phyloP scores from a whole-genome alignment of 2,329 filamentous ascomycete species.

The Ampelomyces quisqualis region DNA sequence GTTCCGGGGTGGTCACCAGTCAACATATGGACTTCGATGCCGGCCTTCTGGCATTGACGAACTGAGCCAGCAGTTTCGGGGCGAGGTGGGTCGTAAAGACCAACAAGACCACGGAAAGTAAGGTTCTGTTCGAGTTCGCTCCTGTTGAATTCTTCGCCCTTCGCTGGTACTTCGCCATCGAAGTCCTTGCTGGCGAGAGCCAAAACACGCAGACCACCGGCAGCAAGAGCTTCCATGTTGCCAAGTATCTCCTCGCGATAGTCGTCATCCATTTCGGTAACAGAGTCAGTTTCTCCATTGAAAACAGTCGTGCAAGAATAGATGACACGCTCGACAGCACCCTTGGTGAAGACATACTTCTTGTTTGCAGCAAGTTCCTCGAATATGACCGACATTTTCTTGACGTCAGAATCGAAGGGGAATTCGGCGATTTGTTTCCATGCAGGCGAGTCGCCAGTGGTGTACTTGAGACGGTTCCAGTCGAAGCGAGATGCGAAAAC shows the following conservation, averaged over 20 bases:
- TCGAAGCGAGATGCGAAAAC: conserved; percentile 71
- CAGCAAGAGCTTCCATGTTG: conserved; percentile 68
- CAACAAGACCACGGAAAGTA: conserved; percentile 73
- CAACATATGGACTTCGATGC: conserved; percentile 51
- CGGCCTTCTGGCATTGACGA: conserved; percentile 30
- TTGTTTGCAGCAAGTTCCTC: conserved; percentile 38
- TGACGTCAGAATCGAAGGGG: conserved; percentile 71
- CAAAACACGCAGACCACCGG: conserved; percentile 67
- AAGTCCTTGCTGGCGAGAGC: conserved; percentile 59
- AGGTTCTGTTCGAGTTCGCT: conserved; percentile 65
- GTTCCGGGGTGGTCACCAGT: conserved; percentile 51
- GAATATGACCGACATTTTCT: conserved; percentile 74
- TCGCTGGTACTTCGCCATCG: conserved; percentile 45
- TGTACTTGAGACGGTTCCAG: conserved; percentile 54
- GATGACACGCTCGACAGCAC: conserved; percentile 66
- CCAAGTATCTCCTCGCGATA: conserved; percentile 58
- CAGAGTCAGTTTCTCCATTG: conserved; percentile 47
- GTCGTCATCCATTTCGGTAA: conserved; percentile 51
- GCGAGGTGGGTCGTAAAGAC: conserved; percentile 82
- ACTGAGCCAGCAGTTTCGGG: conserved; percentile 67
- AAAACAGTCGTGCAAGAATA: conserved; percentile 56
- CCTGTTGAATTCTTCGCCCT: conserved; percentile 54
- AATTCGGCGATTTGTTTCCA: conserved; percentile 59
- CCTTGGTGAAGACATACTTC: conserved; percentile 60
- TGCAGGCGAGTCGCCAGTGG: conserved; percentile 26